Evolutionary conservation across 345 rosid genomes (phyloP).

Genomic region (Moricandia moricandioides): DNA sequence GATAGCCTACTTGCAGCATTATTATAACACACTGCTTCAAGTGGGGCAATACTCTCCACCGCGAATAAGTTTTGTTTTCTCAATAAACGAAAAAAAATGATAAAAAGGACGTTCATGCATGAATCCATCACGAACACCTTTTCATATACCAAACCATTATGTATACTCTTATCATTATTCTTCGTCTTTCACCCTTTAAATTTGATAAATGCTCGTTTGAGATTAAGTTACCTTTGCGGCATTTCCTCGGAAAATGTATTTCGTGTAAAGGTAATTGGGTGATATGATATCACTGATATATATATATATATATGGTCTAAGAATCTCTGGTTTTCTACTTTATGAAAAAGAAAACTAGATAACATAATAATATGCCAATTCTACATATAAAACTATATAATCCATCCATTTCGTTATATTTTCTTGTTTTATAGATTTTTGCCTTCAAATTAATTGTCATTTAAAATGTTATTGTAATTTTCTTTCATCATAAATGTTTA

Average conservation of each 20-base stretch:
- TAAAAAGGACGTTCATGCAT: constrained; percentile 29
- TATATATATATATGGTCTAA: neutral
- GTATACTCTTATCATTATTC: constrained; percentile 32
- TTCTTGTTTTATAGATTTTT: neutral
- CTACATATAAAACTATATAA: neutral
- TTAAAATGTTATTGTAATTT: neutral
- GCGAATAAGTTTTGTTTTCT: constrained; percentile 16
- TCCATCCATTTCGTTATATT: neutral
- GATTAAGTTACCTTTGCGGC: neutral
- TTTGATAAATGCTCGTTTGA: neutral
- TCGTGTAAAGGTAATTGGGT: neutral
- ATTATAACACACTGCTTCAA: constrained; percentile 35
- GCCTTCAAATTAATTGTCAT: neutral
- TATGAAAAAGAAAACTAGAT: neutral
- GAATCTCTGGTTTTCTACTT: neutral
- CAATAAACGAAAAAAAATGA: neutral
- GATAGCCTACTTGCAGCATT: constrained; percentile 29
- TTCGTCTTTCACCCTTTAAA: constrained; percentile 22
- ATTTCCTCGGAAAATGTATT: constrained; percentile 13
- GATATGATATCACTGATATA: neutral
- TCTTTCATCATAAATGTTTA: neutral
- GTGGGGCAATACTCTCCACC: constrained; percentile 37
- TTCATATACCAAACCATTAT: constrained; percentile 26
- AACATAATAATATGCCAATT: neutral
- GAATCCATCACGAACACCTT: constrained; percentile 31